These are phyloP conservation scores for Nadsonia fulvescens DNA, from an alignment of 805 yeast genomes.

Conservation along the genomic window DNA sequence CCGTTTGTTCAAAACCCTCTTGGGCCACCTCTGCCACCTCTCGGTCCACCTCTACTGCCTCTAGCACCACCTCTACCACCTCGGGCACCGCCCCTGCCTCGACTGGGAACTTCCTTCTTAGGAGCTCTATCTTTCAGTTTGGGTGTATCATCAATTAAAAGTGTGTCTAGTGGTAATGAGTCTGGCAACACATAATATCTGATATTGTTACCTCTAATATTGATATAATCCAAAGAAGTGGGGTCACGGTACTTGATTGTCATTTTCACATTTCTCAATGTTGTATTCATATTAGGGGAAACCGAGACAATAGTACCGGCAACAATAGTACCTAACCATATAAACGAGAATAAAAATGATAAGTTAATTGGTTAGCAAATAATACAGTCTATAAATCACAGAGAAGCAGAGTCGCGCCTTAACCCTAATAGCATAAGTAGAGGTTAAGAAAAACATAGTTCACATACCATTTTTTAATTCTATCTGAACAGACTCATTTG, in stretches of 20 bases:
- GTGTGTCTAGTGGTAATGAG: constrained; percentile 44
- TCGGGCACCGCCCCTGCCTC: constrained; percentile 3
- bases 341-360: not conserved
- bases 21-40: not conserved
- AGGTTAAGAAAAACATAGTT: too few relatives aligned
- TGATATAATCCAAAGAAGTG: constrained; percentile 53
- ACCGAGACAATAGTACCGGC: constrained; percentile 75
- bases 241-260: constrained; percentile 57
- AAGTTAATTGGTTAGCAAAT: too few relatives aligned
- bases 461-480: constrained; percentile 69
- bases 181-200: constrained; percentile 76
- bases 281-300: constrained; percentile 80
- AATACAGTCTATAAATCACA: too few relatives aligned
- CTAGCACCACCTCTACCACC: constrained; percentile 1
- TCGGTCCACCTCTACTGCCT: not conserved
- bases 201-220: constrained; percentile 76
- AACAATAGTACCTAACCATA: constrained; percentile 33
- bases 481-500: constrained; percentile 73
- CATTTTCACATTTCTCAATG: constrained; percentile 63
- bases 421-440: too few relatives aligned
- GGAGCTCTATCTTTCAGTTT: too few relatives aligned
- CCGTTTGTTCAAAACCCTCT: too few relatives aligned
- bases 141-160: constrained; percentile 27
- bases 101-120: too few relatives aligned
- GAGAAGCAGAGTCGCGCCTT: too few relatives aligned